A percentile compares a stretch with the other conserved stretches of the same genome.
Conservation (phyloP, 768 basidiomycete genomes). For the Rhodotorula graminis region DNA sequence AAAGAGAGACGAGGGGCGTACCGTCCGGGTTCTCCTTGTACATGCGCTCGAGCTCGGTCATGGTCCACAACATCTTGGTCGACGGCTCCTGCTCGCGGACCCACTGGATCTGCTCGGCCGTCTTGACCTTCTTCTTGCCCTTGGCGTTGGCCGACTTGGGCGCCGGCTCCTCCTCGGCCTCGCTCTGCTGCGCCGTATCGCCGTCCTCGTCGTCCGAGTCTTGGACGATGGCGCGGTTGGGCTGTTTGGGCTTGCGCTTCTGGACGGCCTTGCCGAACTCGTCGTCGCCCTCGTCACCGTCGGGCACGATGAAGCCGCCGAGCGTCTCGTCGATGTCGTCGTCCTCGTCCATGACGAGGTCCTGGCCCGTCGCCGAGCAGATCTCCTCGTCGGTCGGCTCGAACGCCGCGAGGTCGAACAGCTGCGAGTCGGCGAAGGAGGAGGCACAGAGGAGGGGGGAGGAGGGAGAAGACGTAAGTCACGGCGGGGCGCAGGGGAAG, state of each 20-base stretch:
- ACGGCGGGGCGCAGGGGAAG: too few species aligned
- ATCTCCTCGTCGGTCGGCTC: slow-evolving; percentile 62
- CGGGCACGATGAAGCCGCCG: slow-evolving; percentile 29
- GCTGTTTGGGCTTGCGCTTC: slow-evolving; percentile 18
- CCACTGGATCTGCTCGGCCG: slow-evolving; percentile 1
- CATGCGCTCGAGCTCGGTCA: slow-evolving; percentile 18
- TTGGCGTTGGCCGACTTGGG: slow-evolving; percentile 13
- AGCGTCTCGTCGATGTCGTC: slow-evolving; percentile 28
- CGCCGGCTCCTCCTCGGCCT: slow-evolving; percentile 27
- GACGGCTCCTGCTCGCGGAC: slow-evolving; percentile 18
- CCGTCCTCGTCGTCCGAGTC: slow-evolving; percentile 30
- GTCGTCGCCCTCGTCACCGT: slow-evolving; percentile 44
- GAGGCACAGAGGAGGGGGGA: not conserved
- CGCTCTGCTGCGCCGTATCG: not conserved
- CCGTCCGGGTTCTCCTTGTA: slow-evolving; percentile 20
- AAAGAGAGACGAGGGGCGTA: not conserved
- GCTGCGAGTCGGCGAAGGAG: slow-evolving; percentile 5
- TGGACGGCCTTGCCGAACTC: slow-evolving; percentile 45
- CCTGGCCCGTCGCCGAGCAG: slow-evolving; percentile 32
- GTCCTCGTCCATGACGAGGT: slow-evolving; percentile 20
- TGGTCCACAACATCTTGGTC: slow-evolving; percentile 29
- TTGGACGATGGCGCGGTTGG: slow-evolving; percentile 31
- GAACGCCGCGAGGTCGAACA: slow-evolving; percentile 61
- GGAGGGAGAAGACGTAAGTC: too few species aligned
- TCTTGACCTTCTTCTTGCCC: slow-evolving; percentile 23